Conservation (phyloP, 2,329 filamentous ascomycete species). For the Neocatenulostroma microsporum region DNA sequence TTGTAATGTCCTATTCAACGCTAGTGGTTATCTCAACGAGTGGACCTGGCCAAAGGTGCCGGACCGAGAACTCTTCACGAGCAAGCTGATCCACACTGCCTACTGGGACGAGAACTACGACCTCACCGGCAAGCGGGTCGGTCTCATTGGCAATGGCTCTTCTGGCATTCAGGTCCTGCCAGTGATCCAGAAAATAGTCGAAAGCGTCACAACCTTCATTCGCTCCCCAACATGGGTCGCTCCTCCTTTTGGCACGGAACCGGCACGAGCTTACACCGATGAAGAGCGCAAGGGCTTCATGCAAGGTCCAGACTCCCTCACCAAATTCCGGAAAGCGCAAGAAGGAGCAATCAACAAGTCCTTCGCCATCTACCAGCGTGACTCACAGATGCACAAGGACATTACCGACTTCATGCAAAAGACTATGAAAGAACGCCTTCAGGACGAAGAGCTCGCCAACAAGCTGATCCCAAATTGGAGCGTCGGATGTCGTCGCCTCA, state of each 20-base stretch:
- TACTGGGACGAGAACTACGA: conserved; percentile 25
- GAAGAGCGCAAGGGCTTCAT: conserved; percentile 24
- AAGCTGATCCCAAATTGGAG: too few relatives aligned
- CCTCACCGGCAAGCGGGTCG: conserved; percentile 22
- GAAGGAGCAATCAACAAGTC: conserved; percentile 35
- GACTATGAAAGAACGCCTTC: too few relatives aligned
- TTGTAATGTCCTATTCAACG: too few relatives aligned
- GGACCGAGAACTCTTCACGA: too few relatives aligned
- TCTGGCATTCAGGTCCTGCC: conserved; percentile 36
- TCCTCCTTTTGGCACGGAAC: conserved; percentile 21
- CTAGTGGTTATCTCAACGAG: too few relatives aligned
- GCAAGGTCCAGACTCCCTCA: conserved; percentile 35
- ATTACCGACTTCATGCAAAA: too few relatives aligned
- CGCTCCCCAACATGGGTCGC: conserved; percentile 33
- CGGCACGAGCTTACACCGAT: conserved; percentile 21
- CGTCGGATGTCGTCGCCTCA: conserved; percentile 44
- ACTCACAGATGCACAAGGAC: too few relatives aligned
- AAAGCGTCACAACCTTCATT: conserved; percentile 29
- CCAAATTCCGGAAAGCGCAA: conserved; percentile 38
- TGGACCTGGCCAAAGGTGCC: too few relatives aligned
- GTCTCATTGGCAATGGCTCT: conserved; percentile 28
- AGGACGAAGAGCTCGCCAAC: too few relatives aligned
- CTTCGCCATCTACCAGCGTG: too few relatives aligned
- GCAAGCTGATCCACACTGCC: conserved; percentile 32
- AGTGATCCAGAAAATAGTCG: conserved; percentile 26